Percentiles rank a stretch among this genome's conserved stretches.
These are phyloP conservation scores for Flagelloscypha sp. DNA, from an alignment of 768 basidiomycete genomes.

Conservation along the genomic window DNA sequence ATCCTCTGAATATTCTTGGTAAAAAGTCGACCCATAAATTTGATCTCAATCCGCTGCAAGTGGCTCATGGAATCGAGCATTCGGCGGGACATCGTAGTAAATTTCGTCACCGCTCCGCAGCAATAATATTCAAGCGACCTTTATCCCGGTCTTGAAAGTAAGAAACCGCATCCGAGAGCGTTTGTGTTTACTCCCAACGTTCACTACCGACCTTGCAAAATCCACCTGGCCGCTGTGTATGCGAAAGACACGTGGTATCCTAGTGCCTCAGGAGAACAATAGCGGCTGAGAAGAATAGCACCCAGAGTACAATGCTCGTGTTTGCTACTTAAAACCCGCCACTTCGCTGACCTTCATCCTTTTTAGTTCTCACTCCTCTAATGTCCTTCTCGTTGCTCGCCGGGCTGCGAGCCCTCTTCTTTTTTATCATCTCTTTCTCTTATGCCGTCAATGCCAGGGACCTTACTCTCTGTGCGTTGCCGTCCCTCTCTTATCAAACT, in stretches of 20 bases:
- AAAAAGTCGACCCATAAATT: too few species aligned
- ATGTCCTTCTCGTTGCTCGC: conserved; percentile 50
- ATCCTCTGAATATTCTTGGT: too few species aligned
- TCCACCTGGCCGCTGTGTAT: too few species aligned
- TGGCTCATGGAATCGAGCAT: too few species aligned
- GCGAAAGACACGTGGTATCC: neutral
- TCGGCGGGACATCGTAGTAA: too few species aligned
- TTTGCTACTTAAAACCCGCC: neutral
- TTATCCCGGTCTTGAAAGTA: too few species aligned
- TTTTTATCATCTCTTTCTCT: conserved; percentile 31
- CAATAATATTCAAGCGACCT: too few species aligned
- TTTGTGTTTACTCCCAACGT: conserved; percentile 2
- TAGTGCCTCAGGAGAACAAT: conserved; percentile 10
- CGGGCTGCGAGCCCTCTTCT: conserved; percentile 57
- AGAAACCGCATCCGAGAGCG: neutral
- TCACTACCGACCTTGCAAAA: too few species aligned
- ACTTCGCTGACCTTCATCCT: neutral
- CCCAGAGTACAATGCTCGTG: conserved; percentile 2
- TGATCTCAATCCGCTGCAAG: too few species aligned
- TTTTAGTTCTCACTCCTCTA: conserved; percentile 10
- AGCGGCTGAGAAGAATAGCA: conserved; percentile 10
- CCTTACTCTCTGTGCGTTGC: conserved; percentile 51
- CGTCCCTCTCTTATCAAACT: conserved; percentile 1
- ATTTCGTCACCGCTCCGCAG: neutral
- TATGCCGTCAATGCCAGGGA: conserved; percentile 39